Conservation (phyloP, 139 green algal species). For the Chlorella sp. region DNA sequence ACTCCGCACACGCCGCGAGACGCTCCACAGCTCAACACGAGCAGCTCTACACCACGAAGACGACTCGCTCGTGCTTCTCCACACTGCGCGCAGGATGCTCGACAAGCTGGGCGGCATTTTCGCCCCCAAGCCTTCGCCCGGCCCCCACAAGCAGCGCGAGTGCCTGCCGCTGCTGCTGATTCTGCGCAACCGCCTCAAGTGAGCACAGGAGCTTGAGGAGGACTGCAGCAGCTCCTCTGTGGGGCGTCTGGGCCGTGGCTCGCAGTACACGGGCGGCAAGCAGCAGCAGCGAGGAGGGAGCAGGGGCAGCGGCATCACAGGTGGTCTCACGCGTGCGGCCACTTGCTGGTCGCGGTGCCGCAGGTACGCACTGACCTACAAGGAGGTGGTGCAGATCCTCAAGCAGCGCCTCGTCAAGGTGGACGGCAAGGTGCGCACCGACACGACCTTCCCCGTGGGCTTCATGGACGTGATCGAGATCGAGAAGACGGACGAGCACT, state of each 20-base stretch:
- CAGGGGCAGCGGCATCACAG: too few species aligned
- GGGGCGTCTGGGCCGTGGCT: too few species aligned
- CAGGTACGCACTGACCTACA: constrained; percentile 97
- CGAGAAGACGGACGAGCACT: constrained; percentile 92
- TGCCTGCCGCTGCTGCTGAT: constrained; percentile 96
- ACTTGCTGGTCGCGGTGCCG: too few species aligned
- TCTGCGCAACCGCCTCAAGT: constrained; percentile 98
- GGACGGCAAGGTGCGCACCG: constrained; percentile 95
- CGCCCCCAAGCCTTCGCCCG: constrained; percentile 93
- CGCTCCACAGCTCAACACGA: too few species aligned
- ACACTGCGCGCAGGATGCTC: constrained; percentile 92
- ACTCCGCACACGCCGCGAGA: too few species aligned
- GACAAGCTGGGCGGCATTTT: constrained; percentile 99
- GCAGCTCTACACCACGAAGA: too few species aligned
- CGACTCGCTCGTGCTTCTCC: too few species aligned
- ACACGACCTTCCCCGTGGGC: constrained; percentile 91
- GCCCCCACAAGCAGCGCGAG: constrained; percentile 97
- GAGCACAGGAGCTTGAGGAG: too few species aligned
- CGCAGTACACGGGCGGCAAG: too few species aligned
- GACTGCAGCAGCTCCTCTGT: too few species aligned
- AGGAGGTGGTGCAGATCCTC: constrained; percentile 93
- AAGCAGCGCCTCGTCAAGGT: constrained; percentile 97
- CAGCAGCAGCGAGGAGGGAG: too few species aligned
- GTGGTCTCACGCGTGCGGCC: too few species aligned
- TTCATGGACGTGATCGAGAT: constrained; percentile 99